Base-by-base conservation (phyloP, 257 asterid genomes). In the Voacanga thouarsii region DNA sequence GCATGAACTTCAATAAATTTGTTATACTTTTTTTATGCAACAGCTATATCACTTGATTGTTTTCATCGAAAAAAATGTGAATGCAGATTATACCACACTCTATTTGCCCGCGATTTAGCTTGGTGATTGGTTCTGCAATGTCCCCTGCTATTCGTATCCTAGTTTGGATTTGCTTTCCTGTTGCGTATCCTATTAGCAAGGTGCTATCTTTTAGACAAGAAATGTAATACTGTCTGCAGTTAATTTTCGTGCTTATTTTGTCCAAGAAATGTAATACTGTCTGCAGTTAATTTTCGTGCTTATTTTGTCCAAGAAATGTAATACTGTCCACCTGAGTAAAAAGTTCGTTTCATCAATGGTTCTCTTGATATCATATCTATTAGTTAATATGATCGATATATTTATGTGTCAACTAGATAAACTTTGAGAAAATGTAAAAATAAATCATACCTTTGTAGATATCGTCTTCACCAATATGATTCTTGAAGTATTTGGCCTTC, bases 121-220 rank as follows among this genome's bases (percentile, higher is more conserved):
- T 92, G 75, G 86, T 77, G 67, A 85, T 90, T 33, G 97, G 97
- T n/a, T 96, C 97, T 59, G 84, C 82, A 71, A 79, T 90, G 75
- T 88, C 93, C n/a, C 76, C 85, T 47, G 71, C 88, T 9, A 91
- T 92, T 80, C 85, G 79, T 12, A 53, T 86, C 64, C 90, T 92
- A 1, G 88, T 89, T 43, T 80, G 91, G 80, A 75, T 90, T 44
- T 85, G 84, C 78, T 92, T 89, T 80, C 96, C 96, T 24, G 50
- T 84, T 72, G 80, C 96, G 26, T 92, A 87, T 82, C 97, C 97
- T 37, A 88, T 91, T 23, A 92, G 97, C 85, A 92, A 92, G 96
- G 96, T 90, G 45, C 60, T 23, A 1, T 26, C 16, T 44, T 10
- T 51, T 65, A 59, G 12, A 45, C 50, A 57, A 21, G 21, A 28